Base-by-base conservation (phyloP, 2,329 filamentous ascomycete species). In the Cadophora sp. region DNA sequence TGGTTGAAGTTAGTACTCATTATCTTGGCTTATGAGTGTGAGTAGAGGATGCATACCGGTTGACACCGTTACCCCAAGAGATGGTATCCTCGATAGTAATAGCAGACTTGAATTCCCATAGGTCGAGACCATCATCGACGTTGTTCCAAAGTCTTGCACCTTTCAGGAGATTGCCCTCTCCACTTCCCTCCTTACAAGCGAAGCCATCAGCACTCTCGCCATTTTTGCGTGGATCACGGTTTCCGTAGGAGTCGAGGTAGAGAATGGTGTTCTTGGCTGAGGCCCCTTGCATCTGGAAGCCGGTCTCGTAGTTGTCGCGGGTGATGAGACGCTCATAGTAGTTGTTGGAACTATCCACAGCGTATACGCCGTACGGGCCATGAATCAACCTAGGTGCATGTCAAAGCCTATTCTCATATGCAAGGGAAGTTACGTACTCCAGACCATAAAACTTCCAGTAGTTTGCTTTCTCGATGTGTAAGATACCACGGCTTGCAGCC, bases 161-260 rank as follows among this genome's bases (percentile, higher is more conserved):
- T 31, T 80, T 79, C 7, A 85, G 71, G 1, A 81, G 70, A 62
- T 85, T 85, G 9, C 83, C 83, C 24, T 79, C 78, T 3, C 83
- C 83, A 1, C 74, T 77, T 7, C 83, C 83, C 55, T 81, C 79
- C 73, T 85, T 85, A 73, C 79, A 81, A 1, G 79, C 83, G 55
- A 85, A 82, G 0, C 83, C 83, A 64, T 85, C 83, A 11, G 83
- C 83, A 48, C 80, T 83, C 73, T 85, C 83, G 16, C 83, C 83
- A 55, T 85, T 85, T 77, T 85, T 85, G 61, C 83, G 80, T 5
- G 83, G 83, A 56, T 83, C 81, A 0, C 81, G 79, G 74, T 83
- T 83, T 29, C 76, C 74, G 69, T 82, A 83, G 3, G 81, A 82
- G 73, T 83, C 81, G 0, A 83, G 76, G 65, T 81, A 80, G 7